Percentiles rank a stretch among this genome's conserved stretches.
These are phyloP conservation scores for Lachnellula hyalina DNA, from an alignment of 2,329 filamentous ascomycete genomes.

Conservation along the genomic window DNA sequence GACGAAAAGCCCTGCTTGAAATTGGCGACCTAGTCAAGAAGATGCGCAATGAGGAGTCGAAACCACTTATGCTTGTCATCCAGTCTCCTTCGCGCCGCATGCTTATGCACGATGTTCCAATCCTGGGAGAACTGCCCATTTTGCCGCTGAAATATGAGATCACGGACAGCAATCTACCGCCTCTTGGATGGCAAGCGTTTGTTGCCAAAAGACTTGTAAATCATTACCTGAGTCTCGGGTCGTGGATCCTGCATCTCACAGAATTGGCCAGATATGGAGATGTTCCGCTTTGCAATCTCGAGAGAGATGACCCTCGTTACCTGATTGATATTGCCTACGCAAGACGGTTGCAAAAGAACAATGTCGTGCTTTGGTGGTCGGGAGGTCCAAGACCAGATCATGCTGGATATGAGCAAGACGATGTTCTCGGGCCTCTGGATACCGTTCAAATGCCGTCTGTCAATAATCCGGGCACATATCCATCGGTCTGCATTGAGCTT, in stretches of 20 bases:
- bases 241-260: constrained; percentile 85
- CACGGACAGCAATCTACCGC: constrained; percentile 80
- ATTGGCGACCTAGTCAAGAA: constrained; percentile 85
- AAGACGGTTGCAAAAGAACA: constrained; percentile 79
- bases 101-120: constrained; percentile 78
- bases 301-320: constrained; percentile 89
- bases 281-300: constrained; percentile 90
- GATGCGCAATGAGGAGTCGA: constrained; percentile 76
- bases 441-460: constrained; percentile 86
- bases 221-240: constrained; percentile 87
- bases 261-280: constrained; percentile 88
- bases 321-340: constrained; percentile 96
- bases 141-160: constrained; percentile 76
- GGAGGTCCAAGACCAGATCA: constrained; percentile 82
- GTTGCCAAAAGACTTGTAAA: constrained; percentile 80
- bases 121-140: constrained; percentile 78
- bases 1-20: constrained; percentile 83
- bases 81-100: constrained; percentile 82
- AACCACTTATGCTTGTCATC: constrained; percentile 77
- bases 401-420: constrained; percentile 90
- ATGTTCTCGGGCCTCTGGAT: constrained; percentile 77
- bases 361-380: constrained; percentile 97
- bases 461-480: constrained; percentile 90
- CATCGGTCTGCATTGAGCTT: constrained; percentile 92
- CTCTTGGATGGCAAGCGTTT: constrained; percentile 88